phyloP scores from a whole-genome alignment of 2,329 filamentous ascomycete genomes.

The Orbilia oligospora region DNA sequence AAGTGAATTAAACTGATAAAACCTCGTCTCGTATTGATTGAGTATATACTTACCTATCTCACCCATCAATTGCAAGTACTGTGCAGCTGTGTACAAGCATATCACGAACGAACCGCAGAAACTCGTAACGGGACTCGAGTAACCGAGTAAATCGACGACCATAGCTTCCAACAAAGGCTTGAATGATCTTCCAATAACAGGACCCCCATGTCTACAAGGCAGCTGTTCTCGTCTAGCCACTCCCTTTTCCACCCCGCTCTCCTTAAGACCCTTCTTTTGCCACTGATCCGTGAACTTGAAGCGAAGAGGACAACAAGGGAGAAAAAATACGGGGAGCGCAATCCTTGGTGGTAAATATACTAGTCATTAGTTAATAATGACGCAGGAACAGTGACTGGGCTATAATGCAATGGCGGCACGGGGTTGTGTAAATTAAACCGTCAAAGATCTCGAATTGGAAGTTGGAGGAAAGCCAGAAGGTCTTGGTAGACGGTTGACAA shows the following conservation, averaged over 20 bases:
- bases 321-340: not conserved
- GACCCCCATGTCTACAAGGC: conserved; percentile 36
- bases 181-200: conserved; percentile 1
- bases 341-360: not conserved
- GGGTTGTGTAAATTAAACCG: not conserved
- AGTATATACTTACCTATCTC: too few relatives aligned
- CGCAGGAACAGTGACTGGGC: conserved; percentile 41
- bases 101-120: not conserved
- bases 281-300: conserved; percentile 7
- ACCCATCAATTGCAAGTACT: too few relatives aligned
- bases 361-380: conserved; percentile 18
- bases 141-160: not conserved
- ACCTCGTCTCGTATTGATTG: not conserved
- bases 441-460: conserved; percentile 29
- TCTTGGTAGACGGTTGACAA: conserved; percentile 26
- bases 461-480: not conserved
- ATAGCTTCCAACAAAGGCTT: conserved; percentile 48
- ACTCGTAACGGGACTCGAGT: not conserved
- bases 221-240: conserved; percentile 16
- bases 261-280: conserved; percentile 9
- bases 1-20: too few relatives aligned
- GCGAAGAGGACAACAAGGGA: not conserved
- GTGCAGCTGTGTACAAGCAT: too few relatives aligned
- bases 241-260: not conserved
- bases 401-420: not conserved